Evolutionary conservation across 805 yeast genomes (phyloP), one percentile per base, ranked within the genome.

Genomic region (Soucietia sequanensis): DNA sequence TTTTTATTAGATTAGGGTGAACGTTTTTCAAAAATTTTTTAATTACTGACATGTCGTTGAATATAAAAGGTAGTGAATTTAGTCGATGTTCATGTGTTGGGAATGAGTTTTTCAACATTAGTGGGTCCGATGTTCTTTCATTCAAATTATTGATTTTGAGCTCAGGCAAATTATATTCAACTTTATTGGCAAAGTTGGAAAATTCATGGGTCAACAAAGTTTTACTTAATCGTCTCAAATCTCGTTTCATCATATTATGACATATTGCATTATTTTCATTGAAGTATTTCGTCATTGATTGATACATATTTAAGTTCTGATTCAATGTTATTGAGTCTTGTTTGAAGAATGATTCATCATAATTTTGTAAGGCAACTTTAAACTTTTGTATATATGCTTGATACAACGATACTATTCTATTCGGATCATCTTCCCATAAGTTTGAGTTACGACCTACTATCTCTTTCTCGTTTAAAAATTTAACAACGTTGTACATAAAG

Each of bases 1-100:
- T 32, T 11, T 30, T 30, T 5, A 41, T 31, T 17, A 44, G 15
- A 17, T 30, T 20, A 6, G 44, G 37, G 1, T 32, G n/a, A 9
- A 37, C 14, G 3, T 29, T 21, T n/a, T 23, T 31, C 15, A 45
- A 36, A 9, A 43, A 23, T 3, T 34, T 30, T 6, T 16, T 13
- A 2, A 47, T 25, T 2, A 44, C 25, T 6, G 2, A n/a, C 11
- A 15, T 17, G 22, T 43, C 35, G 19, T 45, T 35, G 5, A 44
- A 22, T 6, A 45, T 21, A 18, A 39, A 47, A 1, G 48, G 39
- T 8, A 47, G 39, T 4, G 43, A n/a, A 27, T 42, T 39, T 14
- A 41, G n/a, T 20, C 38, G 36, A 15, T 35, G 28, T 6, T 21
- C 17, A 10, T 30, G 11, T 6, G 16, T 14, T 13, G 29, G 33